Percentiles rank a stretch among this genome's conserved stretches.
Evolutionary conservation across 179 eudicot genomes (phyloP).

Genomic region (Pouteria campechiana): DNA sequence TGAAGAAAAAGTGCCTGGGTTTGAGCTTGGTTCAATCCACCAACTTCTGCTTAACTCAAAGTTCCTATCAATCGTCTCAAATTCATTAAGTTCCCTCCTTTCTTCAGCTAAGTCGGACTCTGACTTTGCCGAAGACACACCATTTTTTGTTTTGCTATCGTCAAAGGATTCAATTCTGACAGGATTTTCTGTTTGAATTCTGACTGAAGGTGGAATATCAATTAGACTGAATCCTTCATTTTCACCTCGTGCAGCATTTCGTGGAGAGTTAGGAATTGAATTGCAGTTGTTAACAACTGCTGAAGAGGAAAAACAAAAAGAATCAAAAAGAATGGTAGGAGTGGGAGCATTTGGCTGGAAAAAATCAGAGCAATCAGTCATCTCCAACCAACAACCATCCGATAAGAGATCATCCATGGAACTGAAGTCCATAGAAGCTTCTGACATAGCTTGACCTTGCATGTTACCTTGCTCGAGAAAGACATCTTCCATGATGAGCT

Average conservation of each 20-base stretch:
- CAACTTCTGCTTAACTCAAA: slow-evolving; percentile 38
- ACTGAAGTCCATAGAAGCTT: slow-evolving; percentile 89
- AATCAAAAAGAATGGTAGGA: slow-evolving; percentile 31
- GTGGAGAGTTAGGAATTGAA: slow-evolving; percentile 13
- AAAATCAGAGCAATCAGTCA: slow-evolving; percentile 49
- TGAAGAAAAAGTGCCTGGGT: slow-evolving; percentile 17
- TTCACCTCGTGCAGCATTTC: slow-evolving; percentile 22
- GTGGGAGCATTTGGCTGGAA: slow-evolving; percentile 30
- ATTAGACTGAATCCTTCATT: slow-evolving; percentile 21
- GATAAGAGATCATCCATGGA: slow-evolving; percentile 71
- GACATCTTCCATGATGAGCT: slow-evolving; percentile 70
- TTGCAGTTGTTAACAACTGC: slow-evolving; percentile 21
- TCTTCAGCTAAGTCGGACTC: slow-evolving; percentile 13
- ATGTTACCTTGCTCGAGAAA: too few relatives aligned
- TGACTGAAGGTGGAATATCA: slow-evolving; percentile 23
- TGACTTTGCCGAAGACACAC: slow-evolving; percentile 7
- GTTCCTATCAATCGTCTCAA: too few relatives aligned
- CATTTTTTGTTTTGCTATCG: slow-evolving; percentile 4
- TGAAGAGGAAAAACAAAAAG: slow-evolving; percentile 41
- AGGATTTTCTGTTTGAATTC: slow-evolving; percentile 11
- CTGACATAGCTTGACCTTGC: too few relatives aligned
- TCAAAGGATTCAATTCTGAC: slow-evolving; percentile 9
- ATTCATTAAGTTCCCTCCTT: too few relatives aligned
- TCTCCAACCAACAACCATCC: slow-evolving; percentile 82
- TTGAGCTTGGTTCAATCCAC: slow-evolving; percentile 61